phyloP scores from a whole-genome alignment of 371 early-diverging fungal species.

The Mucor piriformis region DNA sequence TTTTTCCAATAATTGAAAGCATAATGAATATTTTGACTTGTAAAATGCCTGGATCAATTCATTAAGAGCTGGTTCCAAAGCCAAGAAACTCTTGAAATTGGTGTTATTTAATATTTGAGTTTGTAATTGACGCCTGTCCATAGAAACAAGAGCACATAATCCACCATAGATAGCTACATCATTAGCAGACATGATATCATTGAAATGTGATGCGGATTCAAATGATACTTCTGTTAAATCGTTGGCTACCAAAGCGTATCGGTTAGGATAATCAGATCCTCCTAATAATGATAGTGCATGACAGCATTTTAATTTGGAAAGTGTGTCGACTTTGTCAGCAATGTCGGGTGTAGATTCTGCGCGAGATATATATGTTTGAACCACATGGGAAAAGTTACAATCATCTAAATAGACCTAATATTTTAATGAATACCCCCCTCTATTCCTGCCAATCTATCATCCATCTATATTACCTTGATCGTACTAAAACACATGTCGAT shows the following conservation, averaged over 20 bases:
- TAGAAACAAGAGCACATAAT: constrained; percentile 80
- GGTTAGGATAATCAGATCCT: constrained; percentile 43
- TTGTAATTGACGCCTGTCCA: constrained; percentile 73
- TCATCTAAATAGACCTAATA: constrained; percentile 68
- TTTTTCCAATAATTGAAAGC: constrained; percentile 68
- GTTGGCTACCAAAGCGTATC: constrained; percentile 65
- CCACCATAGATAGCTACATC: constrained; percentile 86
- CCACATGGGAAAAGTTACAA: constrained; percentile 69
- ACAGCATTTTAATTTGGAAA: constrained; percentile 70
- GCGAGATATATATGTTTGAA: constrained; percentile 70
- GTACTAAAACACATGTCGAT: constrained; percentile 82
- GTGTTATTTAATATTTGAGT: constrained; percentile 69
- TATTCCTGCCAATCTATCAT: neutral
- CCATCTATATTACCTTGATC: constrained; percentile 62
- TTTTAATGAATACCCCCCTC: neutral
- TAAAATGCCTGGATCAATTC: constrained; percentile 74
- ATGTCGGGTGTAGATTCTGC: constrained; percentile 72
- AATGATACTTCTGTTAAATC: constrained; percentile 69
- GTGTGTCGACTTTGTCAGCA: constrained; percentile 57
- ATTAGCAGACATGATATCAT: constrained; percentile 71
- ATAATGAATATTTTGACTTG: constrained; percentile 71
- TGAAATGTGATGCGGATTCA: constrained; percentile 49
- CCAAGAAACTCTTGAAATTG: constrained; percentile 77
- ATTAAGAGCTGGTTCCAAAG: constrained; percentile 79
- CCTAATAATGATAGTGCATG: constrained; percentile 66